phyloP scores from a whole-genome alignment of 805 yeast species.

The Hanseniaspora pseudoguilliermondii region DNA sequence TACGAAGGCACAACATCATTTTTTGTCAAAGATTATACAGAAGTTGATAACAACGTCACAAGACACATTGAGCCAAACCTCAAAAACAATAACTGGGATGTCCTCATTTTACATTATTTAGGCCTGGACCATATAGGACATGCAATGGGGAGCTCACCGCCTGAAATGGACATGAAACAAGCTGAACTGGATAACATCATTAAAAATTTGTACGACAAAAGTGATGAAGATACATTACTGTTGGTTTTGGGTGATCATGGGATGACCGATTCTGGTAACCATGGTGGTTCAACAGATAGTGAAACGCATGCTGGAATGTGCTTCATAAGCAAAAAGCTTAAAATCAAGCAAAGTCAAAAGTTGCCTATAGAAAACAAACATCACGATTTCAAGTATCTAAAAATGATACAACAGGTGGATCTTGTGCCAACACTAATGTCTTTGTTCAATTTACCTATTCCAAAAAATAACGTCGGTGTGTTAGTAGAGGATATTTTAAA shows the following conservation, averaged over 20 bases:
- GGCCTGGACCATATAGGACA: slow-evolving; percentile 98
- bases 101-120: slow-evolving; percentile 72
- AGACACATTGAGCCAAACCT: slow-evolving; percentile 46
- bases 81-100: slow-evolving; percentile 52
- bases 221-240: slow-evolving; percentile 44
- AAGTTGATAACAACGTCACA: slow-evolving; percentile 87
- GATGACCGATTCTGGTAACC: slow-evolving; percentile 90
- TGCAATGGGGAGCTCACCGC: slow-evolving; percentile 80
- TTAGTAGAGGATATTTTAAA: slow-evolving; percentile 46
- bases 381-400: slow-evolving; percentile 41
- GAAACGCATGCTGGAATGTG: slow-evolving; percentile 81
- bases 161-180: slow-evolving; percentile 72
- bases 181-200: slow-evolving; percentile 71
- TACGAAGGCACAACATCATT: slow-evolving; percentile 86
- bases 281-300: slow-evolving; percentile 88
- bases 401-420: slow-evolving; percentile 70
- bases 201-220: slow-evolving; percentile 35
- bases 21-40: slow-evolving; percentile 87
- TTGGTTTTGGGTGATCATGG: slow-evolving; percentile 90
- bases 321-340: slow-evolving; percentile 52
- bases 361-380: slow-evolving; percentile 23
- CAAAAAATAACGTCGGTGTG: slow-evolving; percentile 76
- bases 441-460: slow-evolving; percentile 75
- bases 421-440: slow-evolving; percentile 81
- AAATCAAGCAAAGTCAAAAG: slow-evolving; percentile 19